Conservation (phyloP, 2,329 filamentous ascomycete species). For the Gnomoniopsis smithogilvyi region DNA sequence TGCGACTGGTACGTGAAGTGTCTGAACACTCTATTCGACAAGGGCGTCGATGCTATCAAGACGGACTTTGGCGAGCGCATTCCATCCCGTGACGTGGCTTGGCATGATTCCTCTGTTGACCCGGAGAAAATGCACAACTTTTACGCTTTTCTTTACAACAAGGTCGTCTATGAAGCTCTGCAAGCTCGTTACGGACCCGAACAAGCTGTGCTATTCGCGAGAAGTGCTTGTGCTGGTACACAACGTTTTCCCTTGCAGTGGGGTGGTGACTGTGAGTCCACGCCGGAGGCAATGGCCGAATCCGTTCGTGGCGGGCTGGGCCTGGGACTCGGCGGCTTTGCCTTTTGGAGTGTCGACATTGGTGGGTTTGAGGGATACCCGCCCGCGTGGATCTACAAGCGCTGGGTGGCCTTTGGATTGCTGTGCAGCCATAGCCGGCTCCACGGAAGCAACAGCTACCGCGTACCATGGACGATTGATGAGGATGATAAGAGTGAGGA, state of each 20-base stretch:
- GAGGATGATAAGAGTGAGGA: conserved; percentile 55
- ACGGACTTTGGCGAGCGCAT: conserved; percentile 75
- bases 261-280: conserved; percentile 75
- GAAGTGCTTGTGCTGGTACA: conserved; percentile 63
- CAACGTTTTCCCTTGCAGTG: conserved; percentile 69
- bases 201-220: conserved; percentile 63
- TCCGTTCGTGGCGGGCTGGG: conserved; percentile 33
- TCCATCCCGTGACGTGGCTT: conserved; percentile 61
- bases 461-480: conserved; percentile 73
- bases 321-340: conserved; percentile 26
- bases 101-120: conserved; percentile 57
- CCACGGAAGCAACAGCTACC: conserved; percentile 67
- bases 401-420: conserved; percentile 74
- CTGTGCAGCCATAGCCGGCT: conserved; percentile 68
- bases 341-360: conserved; percentile 30
- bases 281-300: conserved; percentile 70
- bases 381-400: conserved; percentile 68
- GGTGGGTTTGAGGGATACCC: conserved; percentile 62
- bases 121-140: conserved; percentile 72
- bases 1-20: conserved; percentile 62
- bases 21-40: conserved; percentile 61
- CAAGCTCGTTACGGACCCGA: conserved; percentile 47
- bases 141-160: conserved; percentile 73
- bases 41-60: conserved; percentile 70
- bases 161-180: conserved; percentile 64